Evolutionary conservation across 495 filamentous ascomycete genomes (phyloP).

Genomic region (Friedmanniomyces simplex): DNA sequence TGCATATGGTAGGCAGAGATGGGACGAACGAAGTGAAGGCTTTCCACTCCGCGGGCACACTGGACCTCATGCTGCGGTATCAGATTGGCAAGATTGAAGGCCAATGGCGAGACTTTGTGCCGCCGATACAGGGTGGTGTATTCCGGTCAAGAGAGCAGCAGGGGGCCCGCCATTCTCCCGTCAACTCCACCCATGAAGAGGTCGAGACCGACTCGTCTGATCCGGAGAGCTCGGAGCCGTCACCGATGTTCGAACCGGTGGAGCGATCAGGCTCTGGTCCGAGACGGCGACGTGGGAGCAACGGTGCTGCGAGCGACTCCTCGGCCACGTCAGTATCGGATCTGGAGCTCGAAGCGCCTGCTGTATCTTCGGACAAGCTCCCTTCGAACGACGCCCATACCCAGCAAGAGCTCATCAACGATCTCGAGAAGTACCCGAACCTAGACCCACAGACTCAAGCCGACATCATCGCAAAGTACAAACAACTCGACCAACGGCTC

Average conservation of each 20-base stretch:
- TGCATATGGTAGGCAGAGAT: constrained; percentile 93
- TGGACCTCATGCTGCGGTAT: constrained; percentile 65
- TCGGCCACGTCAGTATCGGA: constrained; percentile 38
- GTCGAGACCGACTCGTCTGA: constrained; percentile 37
- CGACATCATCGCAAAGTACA: constrained; percentile 70
- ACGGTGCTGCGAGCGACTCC: constrained; percentile 17
- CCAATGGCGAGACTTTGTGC: constrained; percentile 77
- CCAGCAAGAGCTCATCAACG: constrained; percentile 39
- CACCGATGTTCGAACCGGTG: constrained; percentile 34
- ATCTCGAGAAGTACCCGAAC: constrained; percentile 72
- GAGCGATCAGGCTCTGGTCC: too few relatives aligned
- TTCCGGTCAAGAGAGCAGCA: constrained; percentile 56
- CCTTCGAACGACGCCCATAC: neutral
- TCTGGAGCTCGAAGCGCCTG: constrained; percentile 33
- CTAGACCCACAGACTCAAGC: constrained; percentile 67
- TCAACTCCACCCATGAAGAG: constrained; percentile 33
- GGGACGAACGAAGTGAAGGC: constrained; percentile 90
- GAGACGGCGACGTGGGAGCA: constrained; percentile 4
- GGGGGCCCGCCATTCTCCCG: too few relatives aligned
- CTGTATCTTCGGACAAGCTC: constrained; percentile 45
- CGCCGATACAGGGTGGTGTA: constrained; percentile 87
- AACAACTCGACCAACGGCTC: constrained; percentile 59
- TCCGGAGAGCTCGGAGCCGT: constrained; percentile 34
- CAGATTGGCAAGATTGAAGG: constrained; percentile 79
- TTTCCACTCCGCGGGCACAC: constrained; percentile 81